A percentile compares a stretch with the other conserved stretches of the same genome.
Conservation (phyloP, 257 asterid genomes). For the Eustoma russellianum region DNA sequence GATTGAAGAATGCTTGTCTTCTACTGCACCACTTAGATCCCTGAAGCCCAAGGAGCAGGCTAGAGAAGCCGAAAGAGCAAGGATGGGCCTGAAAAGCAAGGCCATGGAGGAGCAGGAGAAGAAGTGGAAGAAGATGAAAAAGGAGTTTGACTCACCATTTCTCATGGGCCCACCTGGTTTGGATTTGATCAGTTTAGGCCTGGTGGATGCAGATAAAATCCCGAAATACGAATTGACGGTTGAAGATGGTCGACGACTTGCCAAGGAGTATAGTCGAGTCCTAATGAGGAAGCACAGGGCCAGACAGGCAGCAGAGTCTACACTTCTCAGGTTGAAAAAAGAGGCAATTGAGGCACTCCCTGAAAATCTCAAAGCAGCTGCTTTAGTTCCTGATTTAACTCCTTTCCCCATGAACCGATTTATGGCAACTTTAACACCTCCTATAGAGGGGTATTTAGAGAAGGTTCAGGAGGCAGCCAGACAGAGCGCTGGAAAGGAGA, state of each 20-base stretch:
- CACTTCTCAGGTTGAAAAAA: slow-evolving; percentile 51
- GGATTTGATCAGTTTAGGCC: slow-evolving; percentile 62
- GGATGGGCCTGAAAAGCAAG: slow-evolving; percentile 68
- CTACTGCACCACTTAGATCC: slow-evolving; percentile 56
- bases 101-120: slow-evolving; percentile 48
- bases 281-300: slow-evolving; percentile 87
- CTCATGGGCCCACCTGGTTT: slow-evolving; percentile 72
- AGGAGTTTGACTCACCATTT: slow-evolving; percentile 41
- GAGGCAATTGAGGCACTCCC: slow-evolving; percentile 90
- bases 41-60: slow-evolving; percentile 67
- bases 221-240: slow-evolving; percentile 72
- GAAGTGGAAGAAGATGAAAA: slow-evolving; percentile 44
- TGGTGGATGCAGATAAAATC: slow-evolving; percentile 70
- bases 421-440: slow-evolving; percentile 87
- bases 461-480: slow-evolving; percentile 79
- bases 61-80: slow-evolving; percentile 65
- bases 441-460: slow-evolving; percentile 85
- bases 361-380: slow-evolving; percentile 59
- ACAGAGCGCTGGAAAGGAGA: slow-evolving; percentile 51
- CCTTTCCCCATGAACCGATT: slow-evolving; percentile 68
- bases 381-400: slow-evolving; percentile 63
- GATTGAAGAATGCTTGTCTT: slow-evolving; percentile 57
- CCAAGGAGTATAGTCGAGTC: slow-evolving; percentile 78
- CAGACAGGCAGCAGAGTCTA: slow-evolving; percentile 70
- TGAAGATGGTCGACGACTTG: slow-evolving; percentile 74